Conservation (phyloP, 1,139 yeast species). For the Suhomyces panamericanus region DNA sequence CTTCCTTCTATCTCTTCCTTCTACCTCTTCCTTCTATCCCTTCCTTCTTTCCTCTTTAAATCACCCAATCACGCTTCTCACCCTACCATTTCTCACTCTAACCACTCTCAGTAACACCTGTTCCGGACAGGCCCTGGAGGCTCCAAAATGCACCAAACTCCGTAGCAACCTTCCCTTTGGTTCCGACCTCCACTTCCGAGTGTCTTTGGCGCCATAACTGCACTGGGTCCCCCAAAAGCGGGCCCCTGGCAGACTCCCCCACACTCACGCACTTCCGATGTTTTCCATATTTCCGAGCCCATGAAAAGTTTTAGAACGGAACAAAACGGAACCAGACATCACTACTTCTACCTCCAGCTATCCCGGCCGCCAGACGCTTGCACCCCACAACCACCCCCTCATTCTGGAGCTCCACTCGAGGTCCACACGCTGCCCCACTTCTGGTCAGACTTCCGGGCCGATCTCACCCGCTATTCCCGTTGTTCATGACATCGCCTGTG, state of each 20-base stretch:
- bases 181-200: background rate
- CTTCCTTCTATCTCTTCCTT: background rate
- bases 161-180: background rate
- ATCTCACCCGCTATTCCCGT: background rate
- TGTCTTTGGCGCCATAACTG: background rate
- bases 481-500: background rate
- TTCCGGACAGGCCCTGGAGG: too few relatives aligned
- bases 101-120: background rate
- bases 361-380: background rate
- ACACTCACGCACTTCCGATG: constrained; percentile 4
- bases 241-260: background rate
- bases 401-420: background rate
- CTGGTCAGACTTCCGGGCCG: background rate
- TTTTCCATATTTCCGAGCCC: constrained; percentile 6
- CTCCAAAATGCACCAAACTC: background rate
- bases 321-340: constrained; percentile 6
- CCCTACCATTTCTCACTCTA: background rate
- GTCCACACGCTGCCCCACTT: background rate
- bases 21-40: too few relatives aligned
- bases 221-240: background rate
- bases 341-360: background rate
- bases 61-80: background rate
- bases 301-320: constrained; percentile 9
- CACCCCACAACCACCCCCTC: background rate
- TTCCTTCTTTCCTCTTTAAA: background rate